Conservation (phyloP, 169 alveolate genomes). For the Cryptosporidium ryanae region DNA sequence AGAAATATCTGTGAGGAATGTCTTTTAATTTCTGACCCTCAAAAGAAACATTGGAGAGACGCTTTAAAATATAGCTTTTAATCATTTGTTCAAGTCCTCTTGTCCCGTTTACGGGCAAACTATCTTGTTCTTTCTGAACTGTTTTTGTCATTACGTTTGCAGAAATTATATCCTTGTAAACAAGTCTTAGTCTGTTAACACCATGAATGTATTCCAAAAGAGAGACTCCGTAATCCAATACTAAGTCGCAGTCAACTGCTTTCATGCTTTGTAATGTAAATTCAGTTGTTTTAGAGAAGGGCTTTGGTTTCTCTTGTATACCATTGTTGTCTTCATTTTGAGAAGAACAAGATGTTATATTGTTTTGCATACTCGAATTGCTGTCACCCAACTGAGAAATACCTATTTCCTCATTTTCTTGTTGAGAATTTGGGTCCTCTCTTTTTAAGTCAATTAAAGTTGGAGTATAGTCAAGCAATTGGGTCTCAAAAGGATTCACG, state of each 20-base stretch:
- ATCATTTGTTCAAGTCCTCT: slow-evolving; percentile 66
- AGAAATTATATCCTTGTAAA: slow-evolving; percentile 53
- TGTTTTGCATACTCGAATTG: background rate
- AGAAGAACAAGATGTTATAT: background rate
- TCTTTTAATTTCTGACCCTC: slow-evolving; percentile 67
- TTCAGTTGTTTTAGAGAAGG: background rate
- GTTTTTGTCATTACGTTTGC: slow-evolving; percentile 50
- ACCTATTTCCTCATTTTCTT: background rate
- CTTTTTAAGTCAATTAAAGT: background rate
- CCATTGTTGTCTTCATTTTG: background rate
- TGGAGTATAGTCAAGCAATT: background rate
- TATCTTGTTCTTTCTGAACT: slow-evolving; percentile 58
- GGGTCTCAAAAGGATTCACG: background rate
- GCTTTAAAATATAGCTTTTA: slow-evolving; percentile 33
- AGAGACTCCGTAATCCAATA: slow-evolving; percentile 50
- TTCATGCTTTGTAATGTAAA: slow-evolving; percentile 16
- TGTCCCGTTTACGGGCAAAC: slow-evolving; percentile 58
- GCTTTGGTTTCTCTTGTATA: background rate
- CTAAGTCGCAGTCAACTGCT: slow-evolving; percentile 56
- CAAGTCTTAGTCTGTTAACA: slow-evolving; percentile 58
- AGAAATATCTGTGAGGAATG: slow-evolving; percentile 69
- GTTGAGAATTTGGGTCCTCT: background rate
- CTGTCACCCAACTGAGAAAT: background rate
- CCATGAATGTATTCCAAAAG: slow-evolving; percentile 67
- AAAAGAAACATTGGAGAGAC: slow-evolving; percentile 14